These are phyloP conservation scores for Russula virescens DNA, from an alignment of 768 basidiomycete genomes.

Conservation along the genomic window DNA sequence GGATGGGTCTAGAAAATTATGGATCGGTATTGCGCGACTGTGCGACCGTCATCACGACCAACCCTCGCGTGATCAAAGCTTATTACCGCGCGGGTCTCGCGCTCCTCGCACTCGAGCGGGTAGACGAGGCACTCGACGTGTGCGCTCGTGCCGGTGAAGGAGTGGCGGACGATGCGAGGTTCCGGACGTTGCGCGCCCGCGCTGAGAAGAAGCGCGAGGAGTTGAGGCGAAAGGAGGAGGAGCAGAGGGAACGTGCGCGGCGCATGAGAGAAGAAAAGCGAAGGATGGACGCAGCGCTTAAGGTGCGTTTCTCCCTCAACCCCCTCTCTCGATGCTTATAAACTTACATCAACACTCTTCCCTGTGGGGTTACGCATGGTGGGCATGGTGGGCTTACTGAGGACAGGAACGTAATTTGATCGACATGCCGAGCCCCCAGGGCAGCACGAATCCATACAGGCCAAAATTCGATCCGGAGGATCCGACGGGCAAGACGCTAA, in stretches of 20 bases:
- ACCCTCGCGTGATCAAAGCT: conserved; percentile 69
- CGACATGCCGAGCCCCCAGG: conserved; percentile 44
- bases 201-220: conserved; percentile 41
- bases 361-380: neutral
- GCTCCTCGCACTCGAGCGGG: conserved; percentile 63
- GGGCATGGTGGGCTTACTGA: neutral
- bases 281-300: conserved; percentile 53
- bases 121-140: conserved; percentile 80
- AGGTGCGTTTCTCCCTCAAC: conserved; percentile 44
- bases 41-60: conserved; percentile 60
- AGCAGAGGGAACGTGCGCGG: conserved; percentile 43
- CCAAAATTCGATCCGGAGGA: conserved; percentile 68
- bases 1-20: conserved; percentile 61
- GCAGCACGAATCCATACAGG: conserved; percentile 48
- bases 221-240: conserved; percentile 47
- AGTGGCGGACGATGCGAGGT: conserved; percentile 51
- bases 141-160: conserved; percentile 61
- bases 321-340: neutral
- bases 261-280: conserved; percentile 48
- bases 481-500: conserved; percentile 49
- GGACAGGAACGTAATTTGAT: conserved; percentile 72
- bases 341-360: neutral
- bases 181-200: conserved; percentile 46
- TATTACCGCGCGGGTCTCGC: conserved; percentile 81
- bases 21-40: conserved; percentile 84